Conservation (phyloP, 202 grass and related monocot genomes). For the Carex sylvatica region DNA sequence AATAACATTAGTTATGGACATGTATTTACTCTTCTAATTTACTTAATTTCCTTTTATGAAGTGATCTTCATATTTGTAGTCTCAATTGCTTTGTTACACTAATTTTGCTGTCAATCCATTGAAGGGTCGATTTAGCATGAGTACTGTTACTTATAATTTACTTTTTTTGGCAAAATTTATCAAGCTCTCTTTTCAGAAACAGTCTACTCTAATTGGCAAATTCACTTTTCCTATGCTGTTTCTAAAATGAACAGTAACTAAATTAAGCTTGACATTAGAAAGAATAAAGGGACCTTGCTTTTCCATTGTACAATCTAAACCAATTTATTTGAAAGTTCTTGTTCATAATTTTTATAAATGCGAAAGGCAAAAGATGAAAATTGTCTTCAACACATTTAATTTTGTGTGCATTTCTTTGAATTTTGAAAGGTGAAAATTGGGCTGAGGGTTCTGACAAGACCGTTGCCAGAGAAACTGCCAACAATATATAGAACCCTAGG, state of each 20-base stretch:
- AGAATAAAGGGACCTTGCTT: not conserved
- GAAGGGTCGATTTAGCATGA: not conserved
- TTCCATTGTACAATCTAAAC: not conserved
- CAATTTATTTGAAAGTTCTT: not conserved
- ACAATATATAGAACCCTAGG: constrained; percentile 79
- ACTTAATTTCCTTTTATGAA: not conserved
- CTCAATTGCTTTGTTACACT: not conserved
- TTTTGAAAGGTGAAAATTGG: constrained; percentile 73
- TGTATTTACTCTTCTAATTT: not conserved
- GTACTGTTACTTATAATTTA: not conserved
- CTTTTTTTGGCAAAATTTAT: not conserved
- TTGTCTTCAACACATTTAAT: not conserved
- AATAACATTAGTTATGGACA: not conserved
- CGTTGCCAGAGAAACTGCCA: constrained; percentile 67
- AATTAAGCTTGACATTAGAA: not conserved
- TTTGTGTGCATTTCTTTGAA: constrained; percentile 17
- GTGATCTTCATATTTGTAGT: not conserved
- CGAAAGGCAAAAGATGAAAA: not conserved
- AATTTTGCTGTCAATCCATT: not conserved
- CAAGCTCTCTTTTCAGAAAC: not conserved
- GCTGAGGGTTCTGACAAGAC: constrained; percentile 79
- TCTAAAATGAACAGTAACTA: not conserved
- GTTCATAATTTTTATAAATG: not conserved
- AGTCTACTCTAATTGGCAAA: not conserved
- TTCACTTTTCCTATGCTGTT: not conserved